Evolutionary conservation across 2,329 filamentous ascomycete genomes (phyloP), one percentile per base, ranked within the genome.

Genomic region (Fusarium sp.): DNA sequence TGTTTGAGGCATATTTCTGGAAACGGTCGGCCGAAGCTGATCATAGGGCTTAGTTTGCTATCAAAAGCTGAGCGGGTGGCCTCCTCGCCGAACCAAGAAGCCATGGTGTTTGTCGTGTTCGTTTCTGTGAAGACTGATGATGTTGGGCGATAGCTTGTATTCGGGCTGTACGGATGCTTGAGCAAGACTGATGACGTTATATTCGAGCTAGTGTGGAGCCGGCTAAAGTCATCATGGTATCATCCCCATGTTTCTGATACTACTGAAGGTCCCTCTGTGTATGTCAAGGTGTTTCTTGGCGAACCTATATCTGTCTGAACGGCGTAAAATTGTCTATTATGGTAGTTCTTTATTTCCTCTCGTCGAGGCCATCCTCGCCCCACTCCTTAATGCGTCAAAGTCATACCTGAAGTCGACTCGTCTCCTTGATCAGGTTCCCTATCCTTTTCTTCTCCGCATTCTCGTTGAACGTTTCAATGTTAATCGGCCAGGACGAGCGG

Each of bases 11-110:
- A 65, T 20, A 34, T 37, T 40, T 60, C 41, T 9, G 30, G 31
- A 15, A 65, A 65, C 1, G 36, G 61, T 1, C 40, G 47, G 3
- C 61, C 44, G 8, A 30, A 55, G 31, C 61, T 60, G 8, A 60
- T 10, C 0, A 63, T n/a, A 2, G 61, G 61, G 8, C 44, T 47
- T 0, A 36, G 9, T 9, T 60, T 60, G 9, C 42, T 41, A 13
- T 46, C n/a, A 12, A 65, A 65, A 9, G 62, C 54, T 8, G 38
- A 16, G 3, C 30, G 61, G 7, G 8, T 20, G 2, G 8, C 47
- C 33, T 65, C 61, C 3, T 46, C 9, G 3, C 26, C 40, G 10
- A 41, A 60, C 54, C 53, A 59, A 8, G 28, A 52, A 44, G 36
- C 2, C 55, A 53, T 53, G 3, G 0, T 18, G 5, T 42, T 11